Evolutionary conservation across 164 flowering plant species (phyloP), one percentile per base, ranked within the genome.

Genomic region (Kingdonia uniflora): DNA sequence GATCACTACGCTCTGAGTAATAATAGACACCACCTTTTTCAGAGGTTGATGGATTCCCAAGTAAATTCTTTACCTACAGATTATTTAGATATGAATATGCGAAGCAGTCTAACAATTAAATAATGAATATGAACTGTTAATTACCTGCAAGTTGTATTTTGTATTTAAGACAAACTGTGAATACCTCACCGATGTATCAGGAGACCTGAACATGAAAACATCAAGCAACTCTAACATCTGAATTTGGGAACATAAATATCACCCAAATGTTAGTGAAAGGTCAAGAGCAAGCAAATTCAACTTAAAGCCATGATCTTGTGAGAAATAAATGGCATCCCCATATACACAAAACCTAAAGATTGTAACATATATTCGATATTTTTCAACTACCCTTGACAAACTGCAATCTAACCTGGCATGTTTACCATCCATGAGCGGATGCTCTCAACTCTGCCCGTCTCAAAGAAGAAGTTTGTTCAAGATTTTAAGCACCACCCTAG

Each of bases 1-100:
- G 95, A 49, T 94, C 99, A 43, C 95, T 97, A 29, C 99, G 85
- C 64, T 89, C 97, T 20, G 97, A 85, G 59, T 74, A 80, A 68
- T 80, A 87, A 67, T 92, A 88, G 33, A 88, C 69, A 55, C 91
- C 94, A 60, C 80, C 89, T 63, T 80, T 86, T 42, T 67, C 87
- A 42, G 84, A 72, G 46, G 78, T 68, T 54, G 76, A 53, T 22
- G 95, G 77, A 68, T 76, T 70, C 19, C 74, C 68, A 54, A 89
- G 91, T 71, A 86, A 68, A 22, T 80, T 94, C 49, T 86, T 91
- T 17, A 73, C 80, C 99, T 92, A 60, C 13, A 45, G 5, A 45
- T 45, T 21, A 45, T 5, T 14, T 45, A 16, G 20, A 19, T 20
- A 19, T 45, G 49, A 41, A 14, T 14, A 14, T 29, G 35, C 11